Conservation (phyloP, 352 stramenopile genomes). For the Phytophthora kernoviae region DNA sequence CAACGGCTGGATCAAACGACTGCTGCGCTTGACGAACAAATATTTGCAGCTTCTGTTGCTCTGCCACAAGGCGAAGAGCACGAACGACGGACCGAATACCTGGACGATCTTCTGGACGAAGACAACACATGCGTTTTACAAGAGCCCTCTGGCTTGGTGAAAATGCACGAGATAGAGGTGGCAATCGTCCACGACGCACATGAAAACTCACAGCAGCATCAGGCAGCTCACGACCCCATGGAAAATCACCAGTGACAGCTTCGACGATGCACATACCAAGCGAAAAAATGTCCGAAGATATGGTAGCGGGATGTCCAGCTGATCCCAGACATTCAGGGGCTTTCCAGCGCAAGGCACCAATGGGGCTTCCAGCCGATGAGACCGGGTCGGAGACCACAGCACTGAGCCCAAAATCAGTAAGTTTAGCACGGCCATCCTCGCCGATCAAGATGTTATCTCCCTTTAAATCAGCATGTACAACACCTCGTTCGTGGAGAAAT, state of each 20-base stretch:
- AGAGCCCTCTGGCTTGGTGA: conserved; percentile 21
- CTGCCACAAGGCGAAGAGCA: conserved; percentile 5
- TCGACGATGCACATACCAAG: conserved; percentile 33
- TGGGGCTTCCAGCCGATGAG: conserved; percentile 4
- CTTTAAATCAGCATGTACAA: conserved; percentile 32
- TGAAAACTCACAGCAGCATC: conserved; percentile 22
- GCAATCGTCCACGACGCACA: conserved; percentile 7
- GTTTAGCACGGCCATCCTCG: conserved; percentile 23
- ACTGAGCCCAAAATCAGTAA: conserved; percentile 36
- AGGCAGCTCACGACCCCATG: conserved; percentile 14
- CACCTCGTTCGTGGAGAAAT: conserved; percentile 22
- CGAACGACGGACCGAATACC: conserved; percentile 15
- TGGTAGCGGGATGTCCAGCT: conserved; percentile 8
- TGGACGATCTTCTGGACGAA: conserved; percentile 15
- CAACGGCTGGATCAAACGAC: neutral
- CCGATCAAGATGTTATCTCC: conserved; percentile 35
- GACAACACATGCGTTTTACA: conserved; percentile 22
- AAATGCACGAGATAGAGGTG: conserved; percentile 5
- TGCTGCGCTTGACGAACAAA: conserved; percentile 3
- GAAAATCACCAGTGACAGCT: conserved; percentile 15
- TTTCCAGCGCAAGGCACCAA: conserved; percentile 23
- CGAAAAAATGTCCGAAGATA: conserved; percentile 26
- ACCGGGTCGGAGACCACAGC: neutral
- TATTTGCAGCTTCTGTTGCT: conserved; percentile 3
- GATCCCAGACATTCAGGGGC: conserved; percentile 18